Conservation (phyloP, 306 rosid species). For the Cucurbita moschata region DNA sequence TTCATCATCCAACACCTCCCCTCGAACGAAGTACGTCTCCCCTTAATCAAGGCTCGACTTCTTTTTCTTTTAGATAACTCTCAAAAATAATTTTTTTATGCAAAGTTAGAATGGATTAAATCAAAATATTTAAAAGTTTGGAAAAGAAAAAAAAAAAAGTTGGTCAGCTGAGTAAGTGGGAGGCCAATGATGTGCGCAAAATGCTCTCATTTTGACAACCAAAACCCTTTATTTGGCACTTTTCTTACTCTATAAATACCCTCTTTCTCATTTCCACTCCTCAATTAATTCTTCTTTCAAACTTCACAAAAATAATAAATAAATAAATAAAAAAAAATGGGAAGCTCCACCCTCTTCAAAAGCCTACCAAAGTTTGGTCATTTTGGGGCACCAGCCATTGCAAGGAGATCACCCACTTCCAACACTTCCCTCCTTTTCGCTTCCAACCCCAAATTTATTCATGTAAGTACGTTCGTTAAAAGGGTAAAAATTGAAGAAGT, state of each 20-base stretch:
- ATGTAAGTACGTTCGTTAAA: background rate
- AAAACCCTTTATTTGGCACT: background rate
- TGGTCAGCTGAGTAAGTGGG: constrained; percentile 17
- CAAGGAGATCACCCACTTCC: background rate
- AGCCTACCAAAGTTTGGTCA: constrained; percentile 3
- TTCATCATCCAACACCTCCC: too few species aligned
- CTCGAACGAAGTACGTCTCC: too few species aligned
- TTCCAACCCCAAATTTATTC: background rate
- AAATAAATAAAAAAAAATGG: background rate
- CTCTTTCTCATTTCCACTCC: background rate
- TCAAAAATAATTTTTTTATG: too few species aligned
- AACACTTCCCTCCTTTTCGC: background rate
- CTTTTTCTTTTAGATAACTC: too few species aligned
- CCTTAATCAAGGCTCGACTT: too few species aligned
- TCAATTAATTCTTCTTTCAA: background rate
- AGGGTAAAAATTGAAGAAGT: too few species aligned
- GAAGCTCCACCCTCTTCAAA: background rate
- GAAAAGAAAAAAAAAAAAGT: background rate
- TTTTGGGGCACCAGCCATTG: background rate
- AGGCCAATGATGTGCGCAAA: constrained; percentile 17
- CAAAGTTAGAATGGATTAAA: too few species aligned
- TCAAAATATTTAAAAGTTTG: too few species aligned
- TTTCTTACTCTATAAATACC: background rate
- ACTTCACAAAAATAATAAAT: background rate
- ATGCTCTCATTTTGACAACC: constrained; percentile 8